These are phyloP conservation scores for Exophiala calicioides DNA, from an alignment of 2,329 filamentous ascomycete genomes.

Conservation along the genomic window DNA sequence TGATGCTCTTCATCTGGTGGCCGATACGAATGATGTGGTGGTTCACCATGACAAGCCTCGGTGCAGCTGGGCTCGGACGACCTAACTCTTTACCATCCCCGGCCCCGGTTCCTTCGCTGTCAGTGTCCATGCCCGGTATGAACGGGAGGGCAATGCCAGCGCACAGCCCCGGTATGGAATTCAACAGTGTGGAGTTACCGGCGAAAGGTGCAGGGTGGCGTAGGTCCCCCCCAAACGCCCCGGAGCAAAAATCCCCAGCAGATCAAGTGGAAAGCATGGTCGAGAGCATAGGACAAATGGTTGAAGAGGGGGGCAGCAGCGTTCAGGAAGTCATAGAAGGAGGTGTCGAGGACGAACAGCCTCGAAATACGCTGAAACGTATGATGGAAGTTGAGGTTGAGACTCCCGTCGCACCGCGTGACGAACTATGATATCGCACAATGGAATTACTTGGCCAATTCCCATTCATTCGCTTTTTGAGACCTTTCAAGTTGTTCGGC, in stretches of 20 bases:
- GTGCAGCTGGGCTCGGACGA: slow-evolving; percentile 14
- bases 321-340: slow-evolving; percentile 41
- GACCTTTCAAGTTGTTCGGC: too few species aligned
- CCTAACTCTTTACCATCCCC: slow-evolving; percentile 4
- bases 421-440: slow-evolving; percentile 38
- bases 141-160: slow-evolving; percentile 20
- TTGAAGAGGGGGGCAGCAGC: slow-evolving; percentile 33
- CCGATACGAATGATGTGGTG: slow-evolving; percentile 71
- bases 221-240: slow-evolving; percentile 30
- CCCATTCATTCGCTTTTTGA: too few species aligned
- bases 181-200: slow-evolving; percentile 21
- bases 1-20: slow-evolving; percentile 86
- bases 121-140: slow-evolving; percentile 19
- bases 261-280: slow-evolving; percentile 39
- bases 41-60: slow-evolving; percentile 57
- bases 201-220: slow-evolving; percentile 48
- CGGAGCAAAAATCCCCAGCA: slow-evolving; percentile 27
- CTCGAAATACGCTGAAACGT: slow-evolving; percentile 50
- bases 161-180: slow-evolving; percentile 13
- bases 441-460: neutral
- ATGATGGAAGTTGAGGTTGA: slow-evolving; percentile 48
- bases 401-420: slow-evolving; percentile 29
- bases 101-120: slow-evolving; percentile 16
- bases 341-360: slow-evolving; percentile 40
- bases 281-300: slow-evolving; percentile 46